Evolutionary conservation across 2,329 filamentous ascomycete species (phyloP), one percentile per base, ranked within the genome.

Genomic region (Colletotrichum sojae): DNA sequence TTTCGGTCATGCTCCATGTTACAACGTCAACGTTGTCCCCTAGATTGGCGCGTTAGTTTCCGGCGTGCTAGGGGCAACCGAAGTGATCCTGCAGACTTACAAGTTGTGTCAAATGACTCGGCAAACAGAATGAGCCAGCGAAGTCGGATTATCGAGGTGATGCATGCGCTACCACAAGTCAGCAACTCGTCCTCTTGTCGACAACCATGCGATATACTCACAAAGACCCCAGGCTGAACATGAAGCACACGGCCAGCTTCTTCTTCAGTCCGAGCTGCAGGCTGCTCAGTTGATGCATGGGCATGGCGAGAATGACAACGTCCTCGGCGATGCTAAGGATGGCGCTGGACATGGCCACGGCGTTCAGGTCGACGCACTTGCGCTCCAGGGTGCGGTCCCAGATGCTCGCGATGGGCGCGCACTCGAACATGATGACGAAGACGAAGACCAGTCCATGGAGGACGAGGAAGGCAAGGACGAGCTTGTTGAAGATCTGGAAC

Each of bases 1-100:
- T 71, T 67, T 80, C 78, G 45, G 78, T 74, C 9, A 74, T 58
- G 13, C 74, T 77, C 78, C 78, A 80, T 18, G 75, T 74, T 1
- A 78, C 71, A 4, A 77, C 62, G 48, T 78, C 74, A n/a, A 77
- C 75, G 46, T 75, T 74, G 22, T 75, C 66, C 71, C 73, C 76
- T 78, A 13, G 10, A 2, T 53, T 1, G 1, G 46, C 18, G 43
- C 20, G 9, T 49, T 4, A 49, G 46, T 49, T 8, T 1, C 6
- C 10, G 2, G 31, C 6, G 2, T 36, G 8, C 8, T 9, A 36
- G 0, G 9, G 2, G 15, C 5, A 12, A 18, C 0, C 16, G 5
- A 10, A 10, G 45, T 3, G 43, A 22, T 40, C 27, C 6, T 6
- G 20, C 12, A 15, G 16, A 58, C 58, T 36, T 60, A 71, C 69